Percentiles rank a stretch among this genome's conserved stretches.
phyloP scores from a whole-genome alignment of 2,329 filamentous ascomycete genomes.

The Helotiales sp. region DNA sequence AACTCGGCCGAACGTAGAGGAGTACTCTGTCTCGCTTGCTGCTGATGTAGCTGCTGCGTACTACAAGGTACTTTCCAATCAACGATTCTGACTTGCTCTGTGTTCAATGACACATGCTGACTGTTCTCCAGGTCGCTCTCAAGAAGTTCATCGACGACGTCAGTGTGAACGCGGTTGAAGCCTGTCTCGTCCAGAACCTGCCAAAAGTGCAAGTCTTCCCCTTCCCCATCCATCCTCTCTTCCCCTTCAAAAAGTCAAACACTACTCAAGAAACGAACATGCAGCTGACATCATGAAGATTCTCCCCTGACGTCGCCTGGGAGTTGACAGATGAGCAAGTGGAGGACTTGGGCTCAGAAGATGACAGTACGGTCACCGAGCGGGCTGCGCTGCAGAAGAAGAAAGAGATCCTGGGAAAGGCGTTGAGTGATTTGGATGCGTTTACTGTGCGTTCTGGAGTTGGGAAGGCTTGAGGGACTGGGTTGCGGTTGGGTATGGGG shows the following conservation, averaged over 20 bases:
- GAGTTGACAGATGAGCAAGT: constrained; percentile 19
- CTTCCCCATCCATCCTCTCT: not conserved
- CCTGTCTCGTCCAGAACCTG: constrained; percentile 18
- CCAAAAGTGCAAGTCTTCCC: constrained; percentile 10
- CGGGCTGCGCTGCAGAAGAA: constrained; percentile 13
- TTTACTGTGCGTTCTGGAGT: constrained; percentile 8
- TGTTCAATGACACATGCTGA: not conserved
- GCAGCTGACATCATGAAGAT: not conserved
- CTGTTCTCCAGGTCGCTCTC: constrained; percentile 12
- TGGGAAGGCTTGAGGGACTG: not conserved
- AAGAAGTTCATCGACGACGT: constrained; percentile 24
- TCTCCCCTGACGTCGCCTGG: constrained; percentile 18
- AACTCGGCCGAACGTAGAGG: constrained; percentile 15
- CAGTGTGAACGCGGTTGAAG: constrained; percentile 20
- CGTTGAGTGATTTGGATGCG: constrained; percentile 9
- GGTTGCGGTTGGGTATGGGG: not conserved
- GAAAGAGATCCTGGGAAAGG: not conserved
- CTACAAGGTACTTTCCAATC: constrained; percentile 6
- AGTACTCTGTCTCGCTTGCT: constrained; percentile 18
- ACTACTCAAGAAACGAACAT: not conserved
- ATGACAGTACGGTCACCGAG: constrained; percentile 3
- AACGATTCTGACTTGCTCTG: not conserved
- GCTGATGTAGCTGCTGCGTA: constrained; percentile 20
- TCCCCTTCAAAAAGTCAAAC: not conserved
- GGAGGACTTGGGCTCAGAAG: constrained; percentile 6